Evolutionary conservation across 2,329 filamentous ascomycete species (phyloP), one percentile per base, ranked within the genome.

Genomic region (Nothophoma quercina): DNA sequence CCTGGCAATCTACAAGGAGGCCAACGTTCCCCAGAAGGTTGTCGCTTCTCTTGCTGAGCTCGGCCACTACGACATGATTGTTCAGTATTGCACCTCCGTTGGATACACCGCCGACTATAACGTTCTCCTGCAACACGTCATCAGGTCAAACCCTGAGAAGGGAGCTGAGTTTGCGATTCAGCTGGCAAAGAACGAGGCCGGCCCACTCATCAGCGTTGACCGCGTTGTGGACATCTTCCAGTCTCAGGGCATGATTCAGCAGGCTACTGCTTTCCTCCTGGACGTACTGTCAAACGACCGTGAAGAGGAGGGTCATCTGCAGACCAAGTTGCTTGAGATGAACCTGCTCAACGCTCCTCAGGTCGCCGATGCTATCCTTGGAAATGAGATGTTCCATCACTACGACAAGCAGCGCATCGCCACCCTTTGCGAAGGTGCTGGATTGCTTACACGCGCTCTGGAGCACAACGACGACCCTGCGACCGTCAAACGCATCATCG

Each of bases 211-310:
- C 62, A 95, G 98, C 66, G 86, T 98, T 51, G 91, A 96, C 72
- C 91, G 93, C 38, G 93, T 97, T 19, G 91, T 97, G 40, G 95
- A 99, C 74, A 92, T 99, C 54, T 99, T 99, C 87, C 89, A 97
- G 77, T 93, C 93, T 8, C 95, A 99, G 76, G 93, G 92, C 68
- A 95, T 98, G 92, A 85, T 98, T 41, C 96, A 98, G 74, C 92
- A 96, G 76, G 93, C 93, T 7, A 99, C 96, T 2, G 93, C 93
- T n/a, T 99, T 99, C 84, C 79, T 99, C 43, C 85, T 99, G 21
- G 95, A 99, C 77, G 93, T 93, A 2, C 84, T 99, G 26, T 95
- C 96, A 75, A 91, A 95, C 64, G 97, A 99, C 79, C 89, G 88
- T 67, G 92, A 92, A 0, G 95, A 99, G 75, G 93, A 99, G 71